Base-by-base conservation (phyloP, 768 basidiomycete genomes). In the Termitomyces heimii region DNA sequence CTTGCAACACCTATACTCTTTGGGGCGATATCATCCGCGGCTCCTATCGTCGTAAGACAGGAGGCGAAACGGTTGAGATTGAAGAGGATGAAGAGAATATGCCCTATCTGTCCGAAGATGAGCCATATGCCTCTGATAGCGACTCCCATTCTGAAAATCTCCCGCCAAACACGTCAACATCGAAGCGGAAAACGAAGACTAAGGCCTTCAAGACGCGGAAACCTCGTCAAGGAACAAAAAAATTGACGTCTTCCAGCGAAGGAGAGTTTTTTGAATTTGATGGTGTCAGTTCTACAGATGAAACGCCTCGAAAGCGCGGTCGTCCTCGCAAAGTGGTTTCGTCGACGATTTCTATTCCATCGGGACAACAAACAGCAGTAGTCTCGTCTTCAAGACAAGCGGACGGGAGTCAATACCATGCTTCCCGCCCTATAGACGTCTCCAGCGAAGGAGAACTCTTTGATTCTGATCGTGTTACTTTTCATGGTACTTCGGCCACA, bases 11-110 rank as follows among this genome's bases (percentile, higher is more conserved):
- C 0, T 88, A 86, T 62, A 75, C 74, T 4, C 74, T 89, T 0
- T 89, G 86, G 87, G 87, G 88, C 5, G 86, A 89, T 62, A 67
- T 89, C 22, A 70, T 88, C 29, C 77, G 81, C 14, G 86, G 84
- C 2, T 82, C 78, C 62, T 85, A 82, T 65, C 75, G 85, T 18
- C 76, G 85, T 28, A 68, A 67, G 24, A 60, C 69, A 18, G 74
- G 75, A 6, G 70, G 70, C n/a, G 63, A 65, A 31, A 43, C 67
- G 4, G 63, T 64, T 2, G 68, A 68, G 34, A 35, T 62, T 9
- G 68, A 31, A 9, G 46, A 63, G 12, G 66, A 68, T 18, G 47
- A 26, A 8, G 56, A 57, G 24, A 51, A 57, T 52, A 3, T n/a
- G 12, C 18, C 26, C 10, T 29, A 52, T 4, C n/a, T 14, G 3